Conservation (phyloP, 768 basidiomycete species). For the Leucocoprinus sp. region DNA sequence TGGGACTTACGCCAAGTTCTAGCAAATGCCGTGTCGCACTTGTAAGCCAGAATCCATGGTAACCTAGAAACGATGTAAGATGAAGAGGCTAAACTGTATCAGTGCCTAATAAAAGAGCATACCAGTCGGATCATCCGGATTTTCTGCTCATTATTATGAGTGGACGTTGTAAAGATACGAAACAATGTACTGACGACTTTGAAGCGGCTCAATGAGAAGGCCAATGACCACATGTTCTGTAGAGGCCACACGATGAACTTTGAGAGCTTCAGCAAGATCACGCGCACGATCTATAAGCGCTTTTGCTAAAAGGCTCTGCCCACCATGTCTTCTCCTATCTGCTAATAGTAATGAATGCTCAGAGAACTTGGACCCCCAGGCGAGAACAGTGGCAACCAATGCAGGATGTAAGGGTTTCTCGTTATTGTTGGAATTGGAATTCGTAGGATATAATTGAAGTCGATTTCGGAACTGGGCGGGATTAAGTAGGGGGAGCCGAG, state of each 20-base stretch:
- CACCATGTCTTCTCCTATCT: slow-evolving; percentile 62
- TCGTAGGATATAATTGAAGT: slow-evolving; percentile 38
- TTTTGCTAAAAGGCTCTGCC: slow-evolving; percentile 73
- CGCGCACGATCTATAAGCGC: slow-evolving; percentile 72
- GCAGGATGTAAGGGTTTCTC: slow-evolving; percentile 56
- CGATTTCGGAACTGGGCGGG: slow-evolving; percentile 72
- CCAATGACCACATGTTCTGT: slow-evolving; percentile 78
- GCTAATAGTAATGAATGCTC: slow-evolving; percentile 79
- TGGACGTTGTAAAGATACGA: slow-evolving; percentile 7
- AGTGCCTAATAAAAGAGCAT: slow-evolving; percentile 14
- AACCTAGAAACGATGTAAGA: slow-evolving; percentile 43
- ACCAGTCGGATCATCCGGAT: slow-evolving; percentile 67
- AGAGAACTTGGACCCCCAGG: slow-evolving; percentile 91
- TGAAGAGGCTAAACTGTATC: slow-evolving; percentile 13
- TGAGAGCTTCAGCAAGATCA: slow-evolving; percentile 80
- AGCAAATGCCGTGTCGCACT: slow-evolving; percentile 72
- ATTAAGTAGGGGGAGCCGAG: slow-evolving; percentile 81
- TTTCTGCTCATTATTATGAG: slow-evolving; percentile 38
- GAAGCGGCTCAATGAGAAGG: slow-evolving; percentile 73
- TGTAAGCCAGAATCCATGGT: slow-evolving; percentile 79
- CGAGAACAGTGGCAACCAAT: slow-evolving; percentile 78
- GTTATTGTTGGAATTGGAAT: slow-evolving; percentile 16
- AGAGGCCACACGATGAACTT: slow-evolving; percentile 74
- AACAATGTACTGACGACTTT: slow-evolving; percentile 64
- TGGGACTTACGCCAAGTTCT: slow-evolving; percentile 55